Base-by-base conservation (phyloP, 2,329 filamentous ascomycete genomes). In the Polychaeton citri region DNA sequence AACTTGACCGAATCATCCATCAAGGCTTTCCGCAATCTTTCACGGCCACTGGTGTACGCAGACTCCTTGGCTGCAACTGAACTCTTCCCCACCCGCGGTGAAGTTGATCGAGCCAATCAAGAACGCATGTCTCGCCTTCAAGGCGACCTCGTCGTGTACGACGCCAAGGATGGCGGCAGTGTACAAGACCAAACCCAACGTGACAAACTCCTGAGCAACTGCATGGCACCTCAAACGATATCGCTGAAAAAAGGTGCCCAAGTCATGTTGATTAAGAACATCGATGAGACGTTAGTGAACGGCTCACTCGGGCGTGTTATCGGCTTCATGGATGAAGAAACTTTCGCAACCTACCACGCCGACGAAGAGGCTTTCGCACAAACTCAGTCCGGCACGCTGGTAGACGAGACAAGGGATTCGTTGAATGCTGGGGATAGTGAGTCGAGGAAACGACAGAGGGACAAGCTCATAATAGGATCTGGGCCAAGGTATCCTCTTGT, bases 261-360 rank as follows among this genome's bases (percentile, higher is more conserved):
- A 55, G 92, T 98, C 31, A 98, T 98, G 90, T 67, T 98, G n/a
- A 95, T 98, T 68, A 98, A 98, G 60, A 98, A 98, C 50, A 79
- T 96, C 62, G 90, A 98, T 52, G 85, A 94, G 26, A 79, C 75
- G 0, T 70, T 98, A 0, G 90, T 96, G 47, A 98, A 98, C 53
- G 90, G 90, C 4, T 93, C 88, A 0, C 68, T 98, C 7, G 90
- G 90, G 17, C 87, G 81, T 42, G 81, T 98, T 4, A 70, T 79
- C 9, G 75, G 71, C 5, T 93, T 94, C 58, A 87, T 86, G 79
- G 74, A 69, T 35, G 74, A 80, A 45, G 63, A 65, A 30, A 72
- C 66, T 19, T 81, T 78, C 44, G 71, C 71, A 35, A 56, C 65
- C 30, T 76, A 75, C 49, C 24, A 28, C 15, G 24, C 24, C 16